Base-by-base conservation (phyloP, 23 red algal species). In the Gracilaria caudata region DNA sequence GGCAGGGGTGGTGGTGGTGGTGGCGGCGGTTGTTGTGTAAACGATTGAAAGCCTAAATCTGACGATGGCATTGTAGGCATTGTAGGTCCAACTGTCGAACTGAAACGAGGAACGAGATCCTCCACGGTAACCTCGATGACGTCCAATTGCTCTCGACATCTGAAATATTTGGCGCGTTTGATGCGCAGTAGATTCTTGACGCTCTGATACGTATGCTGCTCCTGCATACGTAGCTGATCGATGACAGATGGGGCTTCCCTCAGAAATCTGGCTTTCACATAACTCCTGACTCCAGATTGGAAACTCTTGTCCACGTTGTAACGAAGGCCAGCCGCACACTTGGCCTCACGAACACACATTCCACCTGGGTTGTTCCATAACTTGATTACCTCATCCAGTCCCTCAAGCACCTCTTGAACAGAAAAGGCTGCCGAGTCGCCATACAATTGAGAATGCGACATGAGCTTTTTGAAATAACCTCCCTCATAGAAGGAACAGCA, bases 391-490 rank as follows among this genome's bases (percentile, higher is more conserved):
- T 86, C 82, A 64, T 86, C 82, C 14, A 86, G 37, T 17, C 82
- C 82, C 36, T 86, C 82, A 7, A 86, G 46, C 41, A 86, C 36
- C 36, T 86, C 82, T 44, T 86, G 57, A 19, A 86, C 82, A 34
- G 57, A 66, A 58, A 68, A 74, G 64, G 64, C 53, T 4, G 82
- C 57, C 16, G 64, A 45, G 36, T 66, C 57, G 25, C 82, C 82
- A 44, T 86, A 86, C 37, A 86, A 29, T 17, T 86, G 82, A 8
- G 47, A 59, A 28, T 86, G 82, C 26, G 64, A 56, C 82, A 86
- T 86, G 68, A 86, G 57, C 40, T 86, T 86, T 51, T 86, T 86
- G 64, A 86, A 86, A 33, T 86, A 86, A 28, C 82, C 82, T 21
- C 82, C 82, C 25, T 86, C 82, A 43, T 86, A 86, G 68, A 86